Conservation (phyloP, 257 asterid genomes). For the Anisodus acutangulus region DNA sequence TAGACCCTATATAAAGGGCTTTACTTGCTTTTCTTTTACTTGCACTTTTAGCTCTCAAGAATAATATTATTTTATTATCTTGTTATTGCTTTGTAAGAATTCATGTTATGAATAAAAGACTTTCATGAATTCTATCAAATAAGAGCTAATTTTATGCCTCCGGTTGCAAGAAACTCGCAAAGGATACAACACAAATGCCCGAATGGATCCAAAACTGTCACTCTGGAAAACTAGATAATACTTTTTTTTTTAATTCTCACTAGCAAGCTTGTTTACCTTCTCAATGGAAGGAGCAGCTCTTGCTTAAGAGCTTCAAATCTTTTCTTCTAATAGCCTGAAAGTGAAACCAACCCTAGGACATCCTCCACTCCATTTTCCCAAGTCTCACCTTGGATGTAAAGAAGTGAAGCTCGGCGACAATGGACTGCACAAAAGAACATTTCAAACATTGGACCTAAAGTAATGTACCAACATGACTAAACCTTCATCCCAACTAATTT, state of each 20-base stretch:
- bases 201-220: conserved; percentile 36
- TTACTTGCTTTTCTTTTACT: too few species aligned
- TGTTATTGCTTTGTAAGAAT: too few species aligned
- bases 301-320: conserved; percentile 67
- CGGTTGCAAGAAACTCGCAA: conserved; percentile 7
- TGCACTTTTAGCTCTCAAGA: too few species aligned
- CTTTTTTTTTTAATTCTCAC: conserved; percentile 34
- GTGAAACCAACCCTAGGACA: conserved; percentile 58
- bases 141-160: conserved; percentile 16
- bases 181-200: conserved; percentile 3
- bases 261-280: conserved; percentile 64
- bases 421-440: conserved; percentile 64
- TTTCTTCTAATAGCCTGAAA: conserved; percentile 63
- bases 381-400: conserved; percentile 80
- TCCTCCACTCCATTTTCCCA: conserved; percentile 79
- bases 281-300: conserved; percentile 67
- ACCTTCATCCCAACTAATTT: neutral
- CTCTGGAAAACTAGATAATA: neutral
- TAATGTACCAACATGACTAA: neutral
- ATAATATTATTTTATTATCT: too few species aligned
- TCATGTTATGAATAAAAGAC: too few species aligned
- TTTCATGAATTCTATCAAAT: too few species aligned
- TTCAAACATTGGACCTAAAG: conserved; percentile 35
- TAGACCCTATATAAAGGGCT: too few species aligned
- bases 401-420: conserved; percentile 60